A percentile compares a stretch with the other conserved stretches of the same genome.
These are phyloP conservation scores for Solanum lignicaule DNA, from an alignment of 257 asterid species.

Conservation along the genomic window DNA sequence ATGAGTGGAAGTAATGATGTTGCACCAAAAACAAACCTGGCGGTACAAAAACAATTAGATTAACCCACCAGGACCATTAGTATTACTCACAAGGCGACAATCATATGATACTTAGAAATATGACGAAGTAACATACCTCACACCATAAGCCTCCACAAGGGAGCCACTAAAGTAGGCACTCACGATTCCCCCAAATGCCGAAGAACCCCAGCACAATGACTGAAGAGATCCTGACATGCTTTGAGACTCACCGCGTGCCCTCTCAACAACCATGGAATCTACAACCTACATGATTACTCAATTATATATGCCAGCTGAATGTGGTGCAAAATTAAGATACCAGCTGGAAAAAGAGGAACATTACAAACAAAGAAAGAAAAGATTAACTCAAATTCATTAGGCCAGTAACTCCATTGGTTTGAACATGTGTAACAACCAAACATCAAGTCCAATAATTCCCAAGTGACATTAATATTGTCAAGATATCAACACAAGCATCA, in stretches of 20 bases:
- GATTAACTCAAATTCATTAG: neutral
- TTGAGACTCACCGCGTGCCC: constrained; percentile 99
- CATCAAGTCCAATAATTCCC: neutral
- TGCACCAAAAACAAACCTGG: constrained; percentile 92
- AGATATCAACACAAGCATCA: neutral
- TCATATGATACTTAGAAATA: neutral
- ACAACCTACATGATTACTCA: constrained; percentile 58
- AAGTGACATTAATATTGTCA: neutral
- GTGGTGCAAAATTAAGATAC: neutral
- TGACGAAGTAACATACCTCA: constrained; percentile 45
- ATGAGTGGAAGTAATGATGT: constrained; percentile 90
- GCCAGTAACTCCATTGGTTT: neutral
- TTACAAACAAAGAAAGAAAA: neutral
- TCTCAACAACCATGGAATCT: constrained; percentile 98
- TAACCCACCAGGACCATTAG: neutral
- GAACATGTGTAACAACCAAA: neutral
- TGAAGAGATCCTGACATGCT: constrained; percentile 97
- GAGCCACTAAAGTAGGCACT: constrained; percentile 99
- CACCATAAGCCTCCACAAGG: constrained; percentile 90
- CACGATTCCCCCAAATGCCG: constrained; percentile 93
- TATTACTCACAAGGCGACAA: neutral
- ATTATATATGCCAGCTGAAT: constrained; percentile 6
- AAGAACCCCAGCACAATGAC: constrained; percentile 98
- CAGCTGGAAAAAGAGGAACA: neutral
- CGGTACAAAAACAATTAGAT: neutral